Base-by-base conservation (phyloP, 2,329 filamentous ascomycete genomes). In the Endothia cerciana region DNA sequence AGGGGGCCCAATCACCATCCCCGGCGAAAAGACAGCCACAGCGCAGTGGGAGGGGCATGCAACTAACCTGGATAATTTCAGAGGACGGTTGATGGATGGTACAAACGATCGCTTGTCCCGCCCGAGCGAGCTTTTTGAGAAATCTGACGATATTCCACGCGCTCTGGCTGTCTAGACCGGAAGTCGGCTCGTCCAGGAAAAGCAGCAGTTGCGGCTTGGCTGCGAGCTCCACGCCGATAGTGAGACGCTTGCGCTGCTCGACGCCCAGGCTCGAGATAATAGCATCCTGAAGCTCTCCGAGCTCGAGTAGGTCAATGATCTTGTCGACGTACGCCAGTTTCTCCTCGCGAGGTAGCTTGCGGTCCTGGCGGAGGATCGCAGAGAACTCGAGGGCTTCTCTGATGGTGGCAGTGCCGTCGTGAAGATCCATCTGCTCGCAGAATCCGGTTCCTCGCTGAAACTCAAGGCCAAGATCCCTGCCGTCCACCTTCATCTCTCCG, bases 181-280 rank as follows among this genome's bases (percentile, higher is more conserved):
- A 91, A 8, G 90, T 92, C 4, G 90, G 90, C 74, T 93, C 90
- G 72, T 93, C 90, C 33, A 92, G 82, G 81, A 93, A 93, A 33
- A 92, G 82, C 60, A 92, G 83, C 6, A 92, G 80, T 43, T 88
- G 83, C 2, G 90, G 90, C 75, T 90, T 91, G 4, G 90, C 90
- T 30, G 89, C 90, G 11, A 93, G 80, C 74, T 93, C 90, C 2
- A 93, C 90, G 74, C 89, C 90, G 68, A 92, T 92, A 0, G 90
- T 92, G 22, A 92, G 80, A 70, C 89, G 85, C 69, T 81, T 81
- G 60, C 77, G 74, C 65, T 81, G 79, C 69, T 81, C 79, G 3
- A 77, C 75, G 67, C 88, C 88, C n/a, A 87, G 86, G 36, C 89
- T 85, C 79, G 87, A 88, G 60, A 91, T 87, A 45, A 91, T 81